Evolutionary conservation across 257 asterid genomes (phyloP), one percentile per base, ranked within the genome.

Genomic region (Forsythia suspensa): DNA sequence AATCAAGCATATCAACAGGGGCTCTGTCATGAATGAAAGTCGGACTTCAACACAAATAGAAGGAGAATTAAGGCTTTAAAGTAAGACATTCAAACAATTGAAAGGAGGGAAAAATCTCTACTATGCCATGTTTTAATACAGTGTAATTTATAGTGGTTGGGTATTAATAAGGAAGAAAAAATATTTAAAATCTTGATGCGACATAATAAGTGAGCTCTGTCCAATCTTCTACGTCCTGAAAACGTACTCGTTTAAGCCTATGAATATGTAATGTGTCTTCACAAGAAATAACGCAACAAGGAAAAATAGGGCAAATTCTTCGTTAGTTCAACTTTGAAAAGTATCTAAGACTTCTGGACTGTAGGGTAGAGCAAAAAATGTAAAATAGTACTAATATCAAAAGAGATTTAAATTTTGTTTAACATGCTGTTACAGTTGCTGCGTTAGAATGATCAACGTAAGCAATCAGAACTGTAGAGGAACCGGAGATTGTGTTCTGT

Each of bases 1-100:
- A 24, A 95, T 89, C 90, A 95, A 80, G 73, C 93, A 79, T 10
- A 98, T 95, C 87, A 95, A 75, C 91, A 95, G n/a, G 20, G 72
- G 86, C 96, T 97, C 97, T 92, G 94, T 57, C 43, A 84, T 48
- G 51, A 69, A 74, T 16, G 79, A 46, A 70, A 57, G 46, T 37
- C n/a, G 48, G 48, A 66, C 24, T 63, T 24, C 18, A 63, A 57
- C 70, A 21, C 5, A 21, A 21, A 10, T 63, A 24, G 16, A 29
- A 24, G 18, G 70, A 24, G 36, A 63, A 21, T 63, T 24, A 24
- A 63, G 38, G 38, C 68, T n/a, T 6, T 57, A 57, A 57, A 51
- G 61, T 57, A 4, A 5, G 29, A 55, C 29, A 55, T 55, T 55
- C 63, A 55, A 55, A n/a, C 29, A 55, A 18, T 16, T 15, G 63